Evolutionary conservation across 2,329 filamentous ascomycete species (phyloP), one percentile per base, ranked within the genome.

Genomic region (Cercospora sp.): DNA sequence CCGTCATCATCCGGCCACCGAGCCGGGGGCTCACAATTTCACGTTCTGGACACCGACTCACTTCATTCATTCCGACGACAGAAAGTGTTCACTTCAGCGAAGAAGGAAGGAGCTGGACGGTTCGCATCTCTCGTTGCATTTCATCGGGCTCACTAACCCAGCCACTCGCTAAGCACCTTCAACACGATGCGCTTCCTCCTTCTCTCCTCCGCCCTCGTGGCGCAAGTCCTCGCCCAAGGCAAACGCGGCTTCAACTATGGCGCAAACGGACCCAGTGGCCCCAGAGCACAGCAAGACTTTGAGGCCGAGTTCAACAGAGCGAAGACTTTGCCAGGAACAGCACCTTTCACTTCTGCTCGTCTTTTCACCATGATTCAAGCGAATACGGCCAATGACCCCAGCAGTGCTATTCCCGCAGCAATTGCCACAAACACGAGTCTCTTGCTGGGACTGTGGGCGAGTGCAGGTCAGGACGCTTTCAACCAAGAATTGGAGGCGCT

Each of bases 391-490:
- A 89, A 85, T 80, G 84, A 84, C 31, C 85, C 88, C 73, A 93
- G 91, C 76, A 83, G 86, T 33, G 77, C 91, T 71, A 92, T 97
- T 70, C 90, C 90, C 42, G 93, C 93, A 48, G 93, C 93, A 75
- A 93, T 97, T 80, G 87, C 85, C 73, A 92, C 92, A 75, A 86
- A 92, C 74, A 96, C 92, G 1, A 85, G 86, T 53, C 86, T 97
- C 26, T 86, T 97, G 10, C 87, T 97, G 13, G 93, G 93, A 73
- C 83, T 97, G 63, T 97, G 93, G 93, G 87, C 89, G 7, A 74
- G 71, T 18, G 74, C 73, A 12, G 74, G 75, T 18, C 70, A 72
- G 39, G 83, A 80, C 6, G 79, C 78, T 23, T 89, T 96, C 78
- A 81, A 85, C 77, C 91, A 92, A 77, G 93, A 97, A 81, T 81